Evolutionary conservation across 2,329 filamentous ascomycete species (phyloP).

Genomic region (Alternaria hordeiaustralica): DNA sequence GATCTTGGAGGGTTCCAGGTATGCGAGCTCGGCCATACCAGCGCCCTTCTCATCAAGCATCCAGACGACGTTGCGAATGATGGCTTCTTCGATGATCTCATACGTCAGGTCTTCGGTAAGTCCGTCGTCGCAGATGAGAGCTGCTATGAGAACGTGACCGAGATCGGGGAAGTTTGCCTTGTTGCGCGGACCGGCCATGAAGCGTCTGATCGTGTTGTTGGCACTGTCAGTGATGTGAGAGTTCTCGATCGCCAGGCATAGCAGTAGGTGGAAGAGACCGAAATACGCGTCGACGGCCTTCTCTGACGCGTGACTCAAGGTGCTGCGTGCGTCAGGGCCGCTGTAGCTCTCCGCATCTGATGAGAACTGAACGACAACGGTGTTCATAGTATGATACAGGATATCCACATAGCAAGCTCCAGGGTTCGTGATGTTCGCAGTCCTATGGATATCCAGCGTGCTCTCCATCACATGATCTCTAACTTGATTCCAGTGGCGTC

Average conservation of each 20-base stretch:
- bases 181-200: slow-evolving; percentile 49
- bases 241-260: slow-evolving; percentile 55
- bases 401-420: slow-evolving; percentile 41
- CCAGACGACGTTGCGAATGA: slow-evolving; percentile 61
- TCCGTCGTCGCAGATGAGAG: slow-evolving; percentile 55
- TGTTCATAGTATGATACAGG: slow-evolving; percentile 59
- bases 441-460: slow-evolving; percentile 35
- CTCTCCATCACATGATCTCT: slow-evolving; percentile 28
- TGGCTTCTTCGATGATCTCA: slow-evolving; percentile 57
- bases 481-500: slow-evolving; percentile 54
- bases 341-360: slow-evolving; percentile 28
- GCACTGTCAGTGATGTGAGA: slow-evolving; percentile 52
- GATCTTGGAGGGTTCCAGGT: slow-evolving; percentile 51
- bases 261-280: slow-evolving; percentile 59
- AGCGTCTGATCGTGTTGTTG: slow-evolving; percentile 51
- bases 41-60: slow-evolving; percentile 52
- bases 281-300: slow-evolving; percentile 63
- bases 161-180: slow-evolving; percentile 57
- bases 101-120: slow-evolving; percentile 51
- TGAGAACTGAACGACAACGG: slow-evolving; percentile 59
- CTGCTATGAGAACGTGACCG: slow-evolving; percentile 56
- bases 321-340: slow-evolving; percentile 41
- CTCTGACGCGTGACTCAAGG: slow-evolving; percentile 57
- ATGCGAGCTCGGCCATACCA: slow-evolving; percentile 54
- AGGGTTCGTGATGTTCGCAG: slow-evolving; percentile 27